phyloP scores from a whole-genome alignment of 2,329 filamentous ascomycete species.

The Colletotrichum sansevieriae region DNA sequence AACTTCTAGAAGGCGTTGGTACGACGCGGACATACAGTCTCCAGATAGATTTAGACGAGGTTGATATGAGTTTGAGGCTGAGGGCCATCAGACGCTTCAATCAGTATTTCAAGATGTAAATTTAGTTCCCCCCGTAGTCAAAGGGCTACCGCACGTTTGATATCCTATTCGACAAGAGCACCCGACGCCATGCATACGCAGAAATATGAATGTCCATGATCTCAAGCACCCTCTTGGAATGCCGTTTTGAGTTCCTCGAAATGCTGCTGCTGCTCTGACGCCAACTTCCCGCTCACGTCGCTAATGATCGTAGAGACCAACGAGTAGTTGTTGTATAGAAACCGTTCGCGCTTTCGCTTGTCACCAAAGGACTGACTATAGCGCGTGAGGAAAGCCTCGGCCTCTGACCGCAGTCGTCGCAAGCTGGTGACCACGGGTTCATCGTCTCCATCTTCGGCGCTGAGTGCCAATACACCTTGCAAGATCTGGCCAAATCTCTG shows the following conservation, averaged over 20 bases:
- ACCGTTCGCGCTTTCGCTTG: constrained; percentile 84
- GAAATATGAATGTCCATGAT: constrained; percentile 2
- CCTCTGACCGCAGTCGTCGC: constrained; percentile 80
- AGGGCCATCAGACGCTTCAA: neutral
- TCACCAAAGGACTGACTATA: constrained; percentile 83
- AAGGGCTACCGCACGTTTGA: constrained; percentile 25
- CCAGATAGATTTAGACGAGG: too few relatives aligned
- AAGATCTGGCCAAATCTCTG: constrained; percentile 96
- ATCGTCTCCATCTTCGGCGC: constrained; percentile 91
- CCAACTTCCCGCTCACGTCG: constrained; percentile 79
- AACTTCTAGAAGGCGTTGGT: constrained; percentile 26
- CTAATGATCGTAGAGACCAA: constrained; percentile 93
- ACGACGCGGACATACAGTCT: too few relatives aligned
- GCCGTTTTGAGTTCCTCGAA: constrained; percentile 76
- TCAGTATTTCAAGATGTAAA: constrained; percentile 24
- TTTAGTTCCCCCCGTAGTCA: constrained; percentile 1
- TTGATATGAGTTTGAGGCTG: too few relatives aligned
- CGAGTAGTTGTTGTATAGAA: constrained; percentile 96
- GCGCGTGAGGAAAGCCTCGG: constrained; percentile 85
- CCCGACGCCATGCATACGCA: constrained; percentile 32
- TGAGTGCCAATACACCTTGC: constrained; percentile 85
- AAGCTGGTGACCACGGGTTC: constrained; percentile 91
- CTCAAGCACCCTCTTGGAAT: constrained; percentile 63
- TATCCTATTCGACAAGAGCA: constrained; percentile 26
- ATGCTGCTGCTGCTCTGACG: constrained; percentile 79